phyloP scores from a whole-genome alignment of 2,329 filamentous ascomycete species.

The Neopestalotiopsis sp. region DNA sequence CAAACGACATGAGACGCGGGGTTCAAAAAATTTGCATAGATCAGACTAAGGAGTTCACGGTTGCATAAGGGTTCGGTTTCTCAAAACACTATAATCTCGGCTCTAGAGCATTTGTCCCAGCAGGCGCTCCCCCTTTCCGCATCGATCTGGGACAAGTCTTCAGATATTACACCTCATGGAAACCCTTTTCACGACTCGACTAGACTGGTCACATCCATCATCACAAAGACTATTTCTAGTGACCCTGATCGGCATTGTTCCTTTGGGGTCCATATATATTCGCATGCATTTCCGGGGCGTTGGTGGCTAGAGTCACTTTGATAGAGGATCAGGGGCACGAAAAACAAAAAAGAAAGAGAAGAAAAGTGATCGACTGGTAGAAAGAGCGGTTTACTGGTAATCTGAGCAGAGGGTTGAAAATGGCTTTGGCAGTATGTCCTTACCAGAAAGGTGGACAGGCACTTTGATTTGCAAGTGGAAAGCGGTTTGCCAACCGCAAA shows the following conservation, averaged over 20 bases:
- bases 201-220: neutral
- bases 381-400: neutral
- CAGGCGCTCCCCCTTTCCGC: neutral
- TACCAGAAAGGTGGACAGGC: neutral
- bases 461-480: neutral
- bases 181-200: neutral
- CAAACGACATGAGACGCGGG: slow-evolving; percentile 9
- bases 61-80: slow-evolving; percentile 25
- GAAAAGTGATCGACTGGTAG: slow-evolving; percentile 1
- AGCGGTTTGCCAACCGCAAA: neutral
- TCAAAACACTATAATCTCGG: slow-evolving; percentile 22
- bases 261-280: neutral
- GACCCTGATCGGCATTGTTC: neutral
- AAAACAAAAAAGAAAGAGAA: neutral
- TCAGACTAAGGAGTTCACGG: slow-evolving; percentile 35
- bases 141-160: neutral
- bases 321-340: neutral
- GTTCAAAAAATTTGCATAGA: slow-evolving; percentile 37
- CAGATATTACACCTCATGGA: neutral
- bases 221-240: neutral
- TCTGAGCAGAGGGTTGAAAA: neutral
- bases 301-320: slow-evolving; percentile 15
- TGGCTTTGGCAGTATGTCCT: neutral
- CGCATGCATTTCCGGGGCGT: slow-evolving; percentile 14
- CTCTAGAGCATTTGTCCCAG: slow-evolving; percentile 16